A percentile compares a stretch with the other conserved stretches of the same genome.
Evolutionary conservation across 2,329 filamentous ascomycete genomes (phyloP).

Genomic region (Leptographium procerum): DNA sequence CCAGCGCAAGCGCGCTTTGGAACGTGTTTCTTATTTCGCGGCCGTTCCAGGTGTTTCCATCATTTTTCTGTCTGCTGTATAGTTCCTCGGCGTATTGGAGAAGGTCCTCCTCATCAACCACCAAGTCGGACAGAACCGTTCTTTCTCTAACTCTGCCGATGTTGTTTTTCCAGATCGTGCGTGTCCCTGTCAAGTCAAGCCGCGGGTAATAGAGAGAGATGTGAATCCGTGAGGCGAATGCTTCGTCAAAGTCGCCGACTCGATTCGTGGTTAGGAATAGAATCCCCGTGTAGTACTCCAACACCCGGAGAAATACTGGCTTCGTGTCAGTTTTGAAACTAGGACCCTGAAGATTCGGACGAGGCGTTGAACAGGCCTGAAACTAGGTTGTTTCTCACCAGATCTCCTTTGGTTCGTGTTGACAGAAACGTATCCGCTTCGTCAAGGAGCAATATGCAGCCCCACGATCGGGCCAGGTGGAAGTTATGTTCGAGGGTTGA

Average conservation of each 20-base stretch:
- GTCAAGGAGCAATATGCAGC: constrained; percentile 4
- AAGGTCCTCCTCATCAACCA: no score
- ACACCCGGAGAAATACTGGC: constrained; percentile 30
- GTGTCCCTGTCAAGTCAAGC: constrained; percentile 7
- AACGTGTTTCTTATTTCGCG: no score
- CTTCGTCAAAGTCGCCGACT: constrained; percentile 35
- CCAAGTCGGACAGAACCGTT: no score
- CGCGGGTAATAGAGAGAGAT: constrained; percentile 29
- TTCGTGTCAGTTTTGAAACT: constrained; percentile 15
- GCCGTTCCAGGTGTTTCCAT: no score
- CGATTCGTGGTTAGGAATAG: constrained; percentile 40
- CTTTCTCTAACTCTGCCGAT: no score
- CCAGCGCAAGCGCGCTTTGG: no score
- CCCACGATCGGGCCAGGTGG: constrained; percentile 12
- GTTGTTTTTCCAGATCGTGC: constrained; percentile 8
- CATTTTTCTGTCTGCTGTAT: no score
- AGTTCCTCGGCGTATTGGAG: no score
- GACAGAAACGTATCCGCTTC: constrained; percentile 17
- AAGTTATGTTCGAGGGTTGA: constrained; percentile 14
- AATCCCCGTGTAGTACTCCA: constrained; percentile 37
- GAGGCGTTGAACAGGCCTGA: no score
- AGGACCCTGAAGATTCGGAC: no score
- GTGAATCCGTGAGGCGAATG: constrained; percentile 37
- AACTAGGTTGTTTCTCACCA: no score
- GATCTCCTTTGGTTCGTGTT: no score